These are phyloP conservation scores for Serendipita sp. DNA, from an alignment of 768 basidiomycete species.

Conservation along the genomic window DNA sequence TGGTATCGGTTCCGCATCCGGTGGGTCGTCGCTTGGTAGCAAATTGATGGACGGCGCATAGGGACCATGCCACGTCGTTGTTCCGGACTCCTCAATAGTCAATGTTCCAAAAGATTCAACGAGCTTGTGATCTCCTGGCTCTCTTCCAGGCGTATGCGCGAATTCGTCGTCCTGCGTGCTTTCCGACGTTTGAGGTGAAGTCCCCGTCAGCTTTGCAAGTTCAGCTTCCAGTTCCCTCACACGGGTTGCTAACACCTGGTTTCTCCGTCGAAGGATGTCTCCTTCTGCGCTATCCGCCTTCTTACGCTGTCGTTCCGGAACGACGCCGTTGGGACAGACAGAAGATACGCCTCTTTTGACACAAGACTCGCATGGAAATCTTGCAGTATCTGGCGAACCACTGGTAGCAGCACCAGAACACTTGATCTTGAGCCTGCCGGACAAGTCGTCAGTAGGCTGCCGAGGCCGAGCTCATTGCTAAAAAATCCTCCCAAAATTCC, in stretches of 20 bases:
- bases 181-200: background rate
- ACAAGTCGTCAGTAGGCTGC: background rate
- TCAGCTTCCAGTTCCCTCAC: background rate
- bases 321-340: slow-evolving; percentile 2
- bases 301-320: background rate
- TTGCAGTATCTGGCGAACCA: background rate
- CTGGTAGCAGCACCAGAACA: background rate
- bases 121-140: background rate
- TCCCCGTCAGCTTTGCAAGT: background rate
- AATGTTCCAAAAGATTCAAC: slow-evolving; percentile 1
- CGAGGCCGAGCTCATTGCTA: background rate
- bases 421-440: background rate
- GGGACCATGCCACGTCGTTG: background rate
- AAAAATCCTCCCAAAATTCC: background rate
- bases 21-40: background rate
- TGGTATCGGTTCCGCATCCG: background rate
- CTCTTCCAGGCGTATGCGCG: background rate
- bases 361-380: background rate
- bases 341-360: background rate
- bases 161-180: background rate
- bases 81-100: background rate
- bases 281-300: background rate
- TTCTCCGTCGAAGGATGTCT: background rate
- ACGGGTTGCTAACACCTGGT: background rate
- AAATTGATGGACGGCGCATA: background rate